Conservation (phyloP, 148 eudicot genomes). For the Pouteria glomerata region DNA sequence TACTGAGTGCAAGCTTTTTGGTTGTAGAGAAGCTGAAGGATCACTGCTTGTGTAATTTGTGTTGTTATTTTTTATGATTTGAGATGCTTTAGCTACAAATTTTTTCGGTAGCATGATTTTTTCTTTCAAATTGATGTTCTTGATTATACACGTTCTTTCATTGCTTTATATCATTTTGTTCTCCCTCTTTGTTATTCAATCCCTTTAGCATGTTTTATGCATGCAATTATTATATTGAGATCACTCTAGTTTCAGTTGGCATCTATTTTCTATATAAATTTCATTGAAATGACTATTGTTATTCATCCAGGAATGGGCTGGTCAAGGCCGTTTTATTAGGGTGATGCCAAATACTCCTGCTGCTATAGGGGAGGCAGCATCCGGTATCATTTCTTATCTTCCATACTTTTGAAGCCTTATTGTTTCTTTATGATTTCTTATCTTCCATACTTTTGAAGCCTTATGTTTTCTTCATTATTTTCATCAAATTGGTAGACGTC, state of each 20-base stretch:
- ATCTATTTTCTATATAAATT: background rate
- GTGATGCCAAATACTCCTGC: conserved; percentile 99
- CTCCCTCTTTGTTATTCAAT: background rate
- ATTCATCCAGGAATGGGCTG: conserved; percentile 78
- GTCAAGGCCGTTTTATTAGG: conserved; percentile 72
- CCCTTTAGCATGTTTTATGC: background rate
- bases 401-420: no score
- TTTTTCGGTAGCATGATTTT: background rate
- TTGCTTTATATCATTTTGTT: background rate
- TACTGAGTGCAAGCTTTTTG: background rate
- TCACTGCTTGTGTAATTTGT: background rate
- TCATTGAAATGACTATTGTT: background rate
- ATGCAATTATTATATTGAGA: background rate
- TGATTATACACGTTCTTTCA: background rate
- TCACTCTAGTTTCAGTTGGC: background rate
- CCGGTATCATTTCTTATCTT: conserved; percentile 49
- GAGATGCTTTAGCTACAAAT: conserved; percentile 1
- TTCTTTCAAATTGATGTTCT: background rate
- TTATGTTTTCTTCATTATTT: background rate
- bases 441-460: background rate
- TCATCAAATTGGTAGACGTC: background rate
- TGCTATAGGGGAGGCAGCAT: conserved; percentile 86
- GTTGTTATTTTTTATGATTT: background rate
- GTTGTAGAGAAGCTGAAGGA: background rate
- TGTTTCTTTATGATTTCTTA: no score